Evolutionary conservation across 192 early-diverging fungal genomes (phyloP), one percentile per base, ranked within the genome.

Genomic region (Lobosporangium transversale): DNA sequence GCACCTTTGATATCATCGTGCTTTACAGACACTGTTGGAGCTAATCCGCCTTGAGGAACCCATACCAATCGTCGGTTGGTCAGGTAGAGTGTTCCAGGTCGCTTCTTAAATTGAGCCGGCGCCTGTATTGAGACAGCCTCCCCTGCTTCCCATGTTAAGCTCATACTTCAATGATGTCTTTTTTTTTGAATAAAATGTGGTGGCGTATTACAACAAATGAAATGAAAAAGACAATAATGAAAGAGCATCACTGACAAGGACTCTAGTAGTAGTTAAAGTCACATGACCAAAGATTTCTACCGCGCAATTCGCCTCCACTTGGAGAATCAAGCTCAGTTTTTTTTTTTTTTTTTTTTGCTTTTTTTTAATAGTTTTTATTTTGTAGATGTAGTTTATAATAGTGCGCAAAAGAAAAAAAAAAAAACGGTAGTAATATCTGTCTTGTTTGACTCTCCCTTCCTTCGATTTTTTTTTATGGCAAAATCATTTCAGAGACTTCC

Each of bases 401-500:
- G 37, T 40, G 37, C 14, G 33, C 9, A 20, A 15, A n/a, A 5
- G 47, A n/a, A 5, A 15, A 23, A 23, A 23, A 23, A 23, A 23
- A 49, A 49, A 21, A n/a, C 20, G 47, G n/a, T 49, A 21, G n/a
- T n/a, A 21, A 49, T 7, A 7, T 49, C 21, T 15, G 14, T 6
- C 6, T 14, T 49, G 6, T 49, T 49, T 12, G n/a, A n/a, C n/a
- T n/a, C n/a, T n/a, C n/a, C n/a, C n/a, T n/a, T n/a, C n/a, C n/a
- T n/a, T n/a, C n/a, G n/a, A n/a, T n/a, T n/a, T 12, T 29, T 17
- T 11, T 43, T 66, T 44, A 76, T 43, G 73, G 73, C 51, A 87
- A 83, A 57, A 93, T 94, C 70, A 99, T 87, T 79, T 99, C 95
- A 24, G 87, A 87, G 32, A 95, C 93, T 50, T 90, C 82, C 96